These are phyloP conservation scores for Leucoagaricus sp. DNA, from an alignment of 1,284 basidiomycete species.

Conservation along the genomic window DNA sequence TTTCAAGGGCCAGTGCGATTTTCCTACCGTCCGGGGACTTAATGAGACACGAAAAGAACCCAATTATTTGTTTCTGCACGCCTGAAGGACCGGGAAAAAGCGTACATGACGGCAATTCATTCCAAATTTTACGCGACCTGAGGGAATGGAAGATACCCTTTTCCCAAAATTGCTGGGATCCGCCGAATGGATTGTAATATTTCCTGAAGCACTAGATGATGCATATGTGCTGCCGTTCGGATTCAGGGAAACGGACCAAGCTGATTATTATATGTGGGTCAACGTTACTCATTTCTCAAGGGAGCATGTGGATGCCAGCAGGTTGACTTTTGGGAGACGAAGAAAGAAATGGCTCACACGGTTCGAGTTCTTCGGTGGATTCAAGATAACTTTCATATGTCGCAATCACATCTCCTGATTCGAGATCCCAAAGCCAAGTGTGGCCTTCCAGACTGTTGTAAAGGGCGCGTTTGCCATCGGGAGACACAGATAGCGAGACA, in stretches of 20 bases:
- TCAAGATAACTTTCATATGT: constrained; percentile 74
- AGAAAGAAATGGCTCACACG: constrained; percentile 55
- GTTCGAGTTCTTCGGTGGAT: constrained; percentile 57
- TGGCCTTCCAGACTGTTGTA: constrained; percentile 83
- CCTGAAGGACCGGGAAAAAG: constrained; percentile 22
- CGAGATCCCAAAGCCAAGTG: constrained; percentile 71
- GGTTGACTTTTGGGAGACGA: neutral
- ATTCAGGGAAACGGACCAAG: constrained; percentile 81
- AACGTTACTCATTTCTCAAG: constrained; percentile 16
- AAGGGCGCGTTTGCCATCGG: constrained; percentile 63
- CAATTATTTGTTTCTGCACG: constrained; percentile 6
- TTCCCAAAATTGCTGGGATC: constrained; percentile 62
- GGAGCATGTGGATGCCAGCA: constrained; percentile 14
- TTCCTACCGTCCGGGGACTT: constrained; percentile 85
- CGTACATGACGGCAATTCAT: constrained; percentile 79
- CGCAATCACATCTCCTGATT: constrained; percentile 56
- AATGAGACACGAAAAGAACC: constrained; percentile 18
- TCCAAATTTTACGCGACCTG: constrained; percentile 79
- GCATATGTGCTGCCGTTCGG: constrained; percentile 75
- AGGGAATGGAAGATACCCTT: constrained; percentile 54
- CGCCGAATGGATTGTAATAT: constrained; percentile 67
- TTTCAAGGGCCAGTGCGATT: constrained; percentile 77
- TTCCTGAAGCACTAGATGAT: constrained; percentile 76
- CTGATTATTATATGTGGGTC: constrained; percentile 34
- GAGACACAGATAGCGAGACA: constrained; percentile 73